These are phyloP conservation scores for Vitis hybrid DNA, from an alignment of 177 flowering plant genomes.

Conservation along the genomic window DNA sequence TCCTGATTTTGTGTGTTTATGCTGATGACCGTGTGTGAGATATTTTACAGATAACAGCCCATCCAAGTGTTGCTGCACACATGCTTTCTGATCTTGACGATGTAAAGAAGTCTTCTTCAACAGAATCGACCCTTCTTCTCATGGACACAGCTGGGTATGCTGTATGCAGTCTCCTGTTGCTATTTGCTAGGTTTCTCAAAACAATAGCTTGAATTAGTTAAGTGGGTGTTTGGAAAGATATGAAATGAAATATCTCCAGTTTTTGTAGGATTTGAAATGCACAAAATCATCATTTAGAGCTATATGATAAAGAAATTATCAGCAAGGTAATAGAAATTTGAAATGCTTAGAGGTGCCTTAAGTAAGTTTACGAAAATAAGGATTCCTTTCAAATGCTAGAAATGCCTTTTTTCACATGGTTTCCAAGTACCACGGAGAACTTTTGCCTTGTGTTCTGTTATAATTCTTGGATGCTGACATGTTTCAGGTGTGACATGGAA, in stretches of 20 bases:
- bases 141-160: slow-evolving; percentile 92
- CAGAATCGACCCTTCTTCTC: slow-evolving; percentile 88
- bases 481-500: slow-evolving; percentile 95
- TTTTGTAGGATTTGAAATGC: not conserved
- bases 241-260: not conserved
- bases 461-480: not conserved
- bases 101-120: slow-evolving; percentile 74
- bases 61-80: slow-evolving; percentile 93
- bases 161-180: slow-evolving; percentile 45
- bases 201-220: not conserved
- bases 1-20: slow-evolving; percentile 6
- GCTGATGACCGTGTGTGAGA: not conserved
- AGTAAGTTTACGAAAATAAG: not conserved
- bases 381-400: not conserved
- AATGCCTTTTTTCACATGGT: not conserved
- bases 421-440: not conserved
- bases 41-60: slow-evolving; percentile 67
- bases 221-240: not conserved
- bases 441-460: not conserved
- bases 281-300: not conserved
- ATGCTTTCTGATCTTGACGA: slow-evolving; percentile 80
- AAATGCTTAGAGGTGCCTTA: not conserved
- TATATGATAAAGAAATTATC: not conserved
- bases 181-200: not conserved
- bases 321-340: not conserved